These are phyloP conservation scores for Paraphaeosphaeria sporulosa DNA, from an alignment of 2,329 filamentous ascomycete genomes.

Conservation along the genomic window DNA sequence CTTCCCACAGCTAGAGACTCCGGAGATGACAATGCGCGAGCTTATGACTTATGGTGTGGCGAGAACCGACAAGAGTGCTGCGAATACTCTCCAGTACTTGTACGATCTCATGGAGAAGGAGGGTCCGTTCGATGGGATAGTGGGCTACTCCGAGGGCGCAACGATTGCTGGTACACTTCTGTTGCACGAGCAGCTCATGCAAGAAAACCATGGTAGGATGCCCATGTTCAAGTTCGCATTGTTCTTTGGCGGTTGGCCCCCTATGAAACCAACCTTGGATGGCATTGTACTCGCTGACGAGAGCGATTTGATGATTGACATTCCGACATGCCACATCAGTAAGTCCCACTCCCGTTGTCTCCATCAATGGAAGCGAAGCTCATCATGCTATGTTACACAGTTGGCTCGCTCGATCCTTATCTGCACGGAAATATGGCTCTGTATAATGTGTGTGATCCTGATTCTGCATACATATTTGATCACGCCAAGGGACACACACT, in stretches of 20 bases:
- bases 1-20: slow-evolving; percentile 60
- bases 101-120: slow-evolving; percentile 31
- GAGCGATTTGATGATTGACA: slow-evolving; percentile 48
- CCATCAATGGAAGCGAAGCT: neutral
- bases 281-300: slow-evolving; percentile 51
- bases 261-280: slow-evolving; percentile 42
- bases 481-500: slow-evolving; percentile 71
- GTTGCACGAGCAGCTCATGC: slow-evolving; percentile 31
- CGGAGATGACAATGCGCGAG: slow-evolving; percentile 65
- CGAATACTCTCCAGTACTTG: slow-evolving; percentile 29
- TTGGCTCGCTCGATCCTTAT: slow-evolving; percentile 61
- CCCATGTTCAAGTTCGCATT: slow-evolving; percentile 54
- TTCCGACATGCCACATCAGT: slow-evolving; percentile 53
- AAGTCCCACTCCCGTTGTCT: slow-evolving; percentile 13
- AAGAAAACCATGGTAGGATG: slow-evolving; percentile 25
- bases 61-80: slow-evolving; percentile 35
- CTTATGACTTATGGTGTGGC: slow-evolving; percentile 52
- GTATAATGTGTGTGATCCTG: slow-evolving; percentile 68
- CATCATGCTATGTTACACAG: slow-evolving; percentile 11
- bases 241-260: slow-evolving; percentile 59
- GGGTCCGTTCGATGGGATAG: slow-evolving; percentile 58
- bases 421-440: slow-evolving; percentile 67
- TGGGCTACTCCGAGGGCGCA: slow-evolving; percentile 69
- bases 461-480: slow-evolving; percentile 68
- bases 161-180: slow-evolving; percentile 58